Conservation (phyloP, 164 flowering plant genomes). For the Cinnamomum micranthum region DNA sequence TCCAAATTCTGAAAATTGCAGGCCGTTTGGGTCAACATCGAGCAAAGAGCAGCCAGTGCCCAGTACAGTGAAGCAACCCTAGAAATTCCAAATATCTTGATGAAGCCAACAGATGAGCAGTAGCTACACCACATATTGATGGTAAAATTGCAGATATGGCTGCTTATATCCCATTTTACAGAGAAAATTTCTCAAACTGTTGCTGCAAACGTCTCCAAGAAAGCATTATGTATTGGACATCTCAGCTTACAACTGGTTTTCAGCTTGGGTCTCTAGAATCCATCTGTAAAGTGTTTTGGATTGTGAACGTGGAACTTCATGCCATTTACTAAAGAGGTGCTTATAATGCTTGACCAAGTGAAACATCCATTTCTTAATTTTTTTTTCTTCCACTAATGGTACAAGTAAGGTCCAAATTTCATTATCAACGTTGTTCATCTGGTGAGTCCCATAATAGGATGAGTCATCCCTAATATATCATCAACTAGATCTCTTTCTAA, state of each 20-base stretch:
- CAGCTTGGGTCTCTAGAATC: not conserved
- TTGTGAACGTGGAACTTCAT: not conserved
- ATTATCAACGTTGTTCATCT: not conserved
- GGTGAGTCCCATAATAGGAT: not conserved
- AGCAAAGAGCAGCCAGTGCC: not conserved
- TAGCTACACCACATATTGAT: not conserved
- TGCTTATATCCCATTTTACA: not conserved
- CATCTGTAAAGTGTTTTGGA: not conserved
- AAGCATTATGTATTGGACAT: too few species aligned
- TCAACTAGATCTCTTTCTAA: not conserved
- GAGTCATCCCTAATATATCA: not conserved
- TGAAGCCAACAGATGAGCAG: too few species aligned
- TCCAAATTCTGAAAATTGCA: not conserved
- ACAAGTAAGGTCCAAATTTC: not conserved
- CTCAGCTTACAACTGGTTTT: not conserved
- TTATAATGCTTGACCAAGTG: too few species aligned
- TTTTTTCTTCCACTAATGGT: not conserved
- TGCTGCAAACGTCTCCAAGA: too few species aligned
- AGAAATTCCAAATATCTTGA: not conserved
- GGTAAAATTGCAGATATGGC: not conserved
- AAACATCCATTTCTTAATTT: too few species aligned
- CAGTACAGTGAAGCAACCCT: not conserved
- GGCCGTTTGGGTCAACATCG: not conserved
- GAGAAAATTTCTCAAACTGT: too few species aligned
- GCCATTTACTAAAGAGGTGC: not conserved